A percentile compares a stretch with the other conserved stretches of the same genome.
These are phyloP conservation scores for Penicillium freii DNA, from an alignment of 2,329 filamentous ascomycete species.

Conservation along the genomic window DNA sequence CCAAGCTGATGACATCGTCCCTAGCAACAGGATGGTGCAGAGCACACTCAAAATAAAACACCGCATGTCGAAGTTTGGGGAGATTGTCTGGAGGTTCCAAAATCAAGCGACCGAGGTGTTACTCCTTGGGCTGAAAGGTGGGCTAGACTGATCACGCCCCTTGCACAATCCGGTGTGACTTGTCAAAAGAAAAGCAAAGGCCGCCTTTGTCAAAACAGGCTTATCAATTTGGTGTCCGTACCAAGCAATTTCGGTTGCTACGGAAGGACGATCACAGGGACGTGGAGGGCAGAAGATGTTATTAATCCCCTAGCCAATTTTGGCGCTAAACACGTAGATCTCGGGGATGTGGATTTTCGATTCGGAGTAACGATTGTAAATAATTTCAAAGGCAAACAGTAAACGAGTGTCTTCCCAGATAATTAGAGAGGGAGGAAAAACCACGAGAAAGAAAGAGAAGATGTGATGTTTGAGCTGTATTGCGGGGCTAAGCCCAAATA, in stretches of 20 bases:
- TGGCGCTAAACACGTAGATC: slow-evolving; percentile 21
- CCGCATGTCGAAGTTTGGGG: slow-evolving; percentile 32
- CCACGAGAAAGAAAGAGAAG: slow-evolving; percentile 7
- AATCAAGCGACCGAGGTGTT: slow-evolving; percentile 4
- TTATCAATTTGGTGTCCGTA: background rate
- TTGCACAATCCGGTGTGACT: slow-evolving; percentile 1
- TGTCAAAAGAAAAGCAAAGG: background rate
- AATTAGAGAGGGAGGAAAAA: background rate
- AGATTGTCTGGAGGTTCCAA: background rate
- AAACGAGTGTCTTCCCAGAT: slow-evolving; percentile 14
- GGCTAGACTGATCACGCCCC: background rate
- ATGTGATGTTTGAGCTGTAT: slow-evolving; percentile 18
- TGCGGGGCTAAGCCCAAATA: slow-evolving; percentile 22
- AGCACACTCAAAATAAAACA: slow-evolving; percentile 33
- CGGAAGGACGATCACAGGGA: slow-evolving; percentile 6
- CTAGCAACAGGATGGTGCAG: slow-evolving; percentile 34
- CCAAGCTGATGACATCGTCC: slow-evolving; percentile 33
- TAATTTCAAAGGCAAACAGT: background rate
- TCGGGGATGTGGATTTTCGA: slow-evolving; percentile 9
- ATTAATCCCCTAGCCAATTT: slow-evolving; percentile 9
- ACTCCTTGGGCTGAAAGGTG: background rate
- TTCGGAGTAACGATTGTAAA: slow-evolving; percentile 2
- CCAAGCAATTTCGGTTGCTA: slow-evolving; percentile 3
- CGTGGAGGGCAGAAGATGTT: slow-evolving; percentile 14
- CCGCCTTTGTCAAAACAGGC: background rate